Conservation (phyloP, 1,284 basidiomycete genomes). For the Ganoderma boninense region DNA sequence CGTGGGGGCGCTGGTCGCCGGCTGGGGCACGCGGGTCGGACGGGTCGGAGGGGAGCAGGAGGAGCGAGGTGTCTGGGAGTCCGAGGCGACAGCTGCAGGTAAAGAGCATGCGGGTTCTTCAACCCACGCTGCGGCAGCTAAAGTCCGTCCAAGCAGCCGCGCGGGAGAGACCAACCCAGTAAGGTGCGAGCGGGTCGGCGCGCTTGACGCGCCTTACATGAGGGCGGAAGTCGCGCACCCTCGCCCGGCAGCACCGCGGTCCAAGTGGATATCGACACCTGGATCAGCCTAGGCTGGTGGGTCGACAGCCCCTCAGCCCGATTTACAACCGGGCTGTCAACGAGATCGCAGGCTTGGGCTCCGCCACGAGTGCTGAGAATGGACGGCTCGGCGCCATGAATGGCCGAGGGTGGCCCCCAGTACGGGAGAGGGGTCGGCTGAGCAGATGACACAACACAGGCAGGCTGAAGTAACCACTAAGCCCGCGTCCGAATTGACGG, state of each 20-base stretch:
- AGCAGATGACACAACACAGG: background rate
- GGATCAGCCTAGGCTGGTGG: constrained; percentile 1
- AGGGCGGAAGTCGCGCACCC: constrained; percentile 18
- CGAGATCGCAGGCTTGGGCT: background rate
- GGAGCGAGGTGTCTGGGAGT: background rate
- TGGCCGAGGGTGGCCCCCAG: background rate
- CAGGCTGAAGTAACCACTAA: background rate
- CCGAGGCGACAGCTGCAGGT: background rate
- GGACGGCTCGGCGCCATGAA: constrained; percentile 2
- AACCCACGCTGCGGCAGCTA: background rate
- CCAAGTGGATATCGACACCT: background rate
- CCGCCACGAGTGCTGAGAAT: background rate
- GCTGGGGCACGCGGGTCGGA: background rate
- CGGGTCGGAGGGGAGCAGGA: background rate
- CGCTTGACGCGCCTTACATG: constrained; percentile 19
- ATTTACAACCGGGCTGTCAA: constrained; percentile 1
- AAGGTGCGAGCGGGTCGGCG: constrained; percentile 14
- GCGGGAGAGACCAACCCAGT: constrained; percentile 8
- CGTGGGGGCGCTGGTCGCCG: constrained; percentile 1
- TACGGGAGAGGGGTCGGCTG: background rate
- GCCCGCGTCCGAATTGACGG: background rate
- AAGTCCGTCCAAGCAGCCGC: constrained; percentile 9
- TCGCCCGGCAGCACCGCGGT: constrained; percentile 6
- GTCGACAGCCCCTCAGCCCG: constrained; percentile 4
- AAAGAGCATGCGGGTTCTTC: constrained; percentile 6